Conservation (phyloP, 2,329 filamentous ascomycete species). For the Pyrenochaeta sp. region DNA sequence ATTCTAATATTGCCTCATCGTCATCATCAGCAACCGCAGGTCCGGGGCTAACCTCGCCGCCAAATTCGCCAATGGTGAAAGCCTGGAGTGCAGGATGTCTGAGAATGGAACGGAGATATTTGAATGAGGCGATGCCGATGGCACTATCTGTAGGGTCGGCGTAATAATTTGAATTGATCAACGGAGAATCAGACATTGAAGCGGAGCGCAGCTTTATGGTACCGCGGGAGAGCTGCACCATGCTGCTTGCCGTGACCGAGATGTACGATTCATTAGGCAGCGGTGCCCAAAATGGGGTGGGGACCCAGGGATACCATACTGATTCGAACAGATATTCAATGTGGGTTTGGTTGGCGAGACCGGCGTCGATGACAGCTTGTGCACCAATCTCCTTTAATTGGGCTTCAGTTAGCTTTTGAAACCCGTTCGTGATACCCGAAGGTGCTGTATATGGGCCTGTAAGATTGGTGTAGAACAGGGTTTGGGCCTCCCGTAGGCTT, state of each 20-base stretch:
- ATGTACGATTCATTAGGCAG: conserved; percentile 45
- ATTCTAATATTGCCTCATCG: conserved; percentile 39
- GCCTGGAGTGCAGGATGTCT: conserved; percentile 21
- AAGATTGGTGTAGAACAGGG: conserved; percentile 34
- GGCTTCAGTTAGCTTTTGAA: conserved; percentile 28
- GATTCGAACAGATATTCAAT: conserved; percentile 38
- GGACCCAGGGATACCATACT: conserved; percentile 35
- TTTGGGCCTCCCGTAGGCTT: conserved; percentile 35
- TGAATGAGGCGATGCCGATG: conserved; percentile 44
- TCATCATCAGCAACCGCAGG: conserved; percentile 27
- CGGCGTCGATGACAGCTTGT: conserved; percentile 19
- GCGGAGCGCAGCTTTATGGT: conserved; percentile 43
- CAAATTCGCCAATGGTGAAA: conserved; percentile 30
- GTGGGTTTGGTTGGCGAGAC: conserved; percentile 37
- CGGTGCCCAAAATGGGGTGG: conserved; percentile 40
- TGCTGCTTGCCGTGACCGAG: conserved; percentile 37
- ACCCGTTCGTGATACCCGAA: conserved; percentile 43
- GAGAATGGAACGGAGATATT: conserved; percentile 42
- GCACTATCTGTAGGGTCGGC: conserved; percentile 42
- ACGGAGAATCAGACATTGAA: conserved; percentile 39
- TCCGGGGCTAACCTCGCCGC: conserved; percentile 42
- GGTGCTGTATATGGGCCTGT: conserved; percentile 43
- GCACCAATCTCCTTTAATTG: conserved; percentile 30
- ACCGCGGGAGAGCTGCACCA: conserved; percentile 45
- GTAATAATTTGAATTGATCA: conserved; percentile 50